Base-by-base conservation (phyloP, 1,284 basidiomycete genomes). In the Megacollybia platyphylla region DNA sequence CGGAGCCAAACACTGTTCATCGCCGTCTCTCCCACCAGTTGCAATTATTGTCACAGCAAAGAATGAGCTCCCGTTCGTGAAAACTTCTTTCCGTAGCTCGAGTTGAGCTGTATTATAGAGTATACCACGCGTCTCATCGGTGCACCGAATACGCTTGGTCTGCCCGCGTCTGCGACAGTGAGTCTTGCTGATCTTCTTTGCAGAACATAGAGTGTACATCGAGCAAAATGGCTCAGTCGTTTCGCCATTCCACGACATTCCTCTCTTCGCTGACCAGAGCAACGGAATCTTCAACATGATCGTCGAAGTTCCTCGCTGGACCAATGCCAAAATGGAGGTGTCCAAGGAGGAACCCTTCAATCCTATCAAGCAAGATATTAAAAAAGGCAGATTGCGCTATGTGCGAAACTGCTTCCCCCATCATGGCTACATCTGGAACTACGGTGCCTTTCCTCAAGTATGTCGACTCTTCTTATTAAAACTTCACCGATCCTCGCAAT, bases 371-470 rank as follows among this genome's bases (percentile, higher is more conserved):
- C 96, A 99, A 71, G 92, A 96, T 62, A 82, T 86, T 61, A 96
- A 94, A 71, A 91, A 88, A 69, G 91, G 91, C 58, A 92, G 89
- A 64, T 71, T 98, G 62, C 87, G 96, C 56, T 98, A 77, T 65
- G 96, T 99, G 51, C 87, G 96, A 66, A 98, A 98, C 80, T 98
- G 93, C 68, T 99, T 99, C 87, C 96, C 92, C 54, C 94, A 97
- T 74, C 92, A 97, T 64, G 93, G 92, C 41, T 91, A 93, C 73
- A 91, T 96, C 71, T 93, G 90, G 91, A 96, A 96, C 75, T 96
- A 94, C 61, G 90, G 91, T 57, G 89, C 91, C 51, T 96, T 97
- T 79, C 91, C 92, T 49, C 88, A 90, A 76, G 87, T 84, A 48
- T 43, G 73, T 59, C 8, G n/a, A 15, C 39, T 29, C 15, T 5